Evolutionary conservation across 2,329 filamentous ascomycete genomes (phyloP), one percentile per base, ranked within the genome.

Genomic region (Sporothrix sp.): DNA sequence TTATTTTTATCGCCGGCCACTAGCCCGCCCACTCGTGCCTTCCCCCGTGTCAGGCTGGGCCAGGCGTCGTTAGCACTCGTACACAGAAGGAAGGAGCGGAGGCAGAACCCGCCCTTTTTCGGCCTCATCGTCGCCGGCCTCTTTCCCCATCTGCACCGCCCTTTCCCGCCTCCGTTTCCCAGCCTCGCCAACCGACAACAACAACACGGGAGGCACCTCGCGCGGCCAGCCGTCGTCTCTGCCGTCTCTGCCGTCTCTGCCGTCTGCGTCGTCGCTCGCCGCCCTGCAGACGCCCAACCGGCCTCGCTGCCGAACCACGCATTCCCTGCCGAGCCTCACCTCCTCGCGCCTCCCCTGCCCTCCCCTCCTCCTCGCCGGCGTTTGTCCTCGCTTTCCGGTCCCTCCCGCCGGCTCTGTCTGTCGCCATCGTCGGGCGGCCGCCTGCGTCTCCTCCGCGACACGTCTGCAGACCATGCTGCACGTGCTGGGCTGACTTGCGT

Each of bases 401-500:
- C 8, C 16, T 16, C 21, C 42, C 16, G 18, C 42, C 42, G 32
- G 28, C 16, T 9, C 42, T 33, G 28, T 28, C 42, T 33, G 11
- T 44, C 42, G 42, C n/a, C 42, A n/a, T 18, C 13, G 7, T 32
- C 33, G 9, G 7, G 2, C 25, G 32, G 25, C 7, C 14, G n/a
- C 18, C 30, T 25, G 4, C 21, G n/a, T n/a, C n/a, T n/a, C n/a
- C n/a, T n/a, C n/a, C n/a, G n/a, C n/a, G n/a, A n/a, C n/a, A n/a
- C n/a, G n/a, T n/a, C n/a, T n/a, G n/a, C n/a, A n/a, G n/a, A 48
- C 36, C 13, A 52, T 52, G 50, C 45, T 21, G 20, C 44, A 52
- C 50, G 50, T 44, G 50, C 35, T 43, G 37, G 32, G 14, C n/a
- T n/a, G n/a, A n/a, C n/a, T n/a, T n/a, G n/a, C n/a, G n/a, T n/a